Evolutionary conservation across 371 early-diverging fungal genomes (phyloP), one percentile per base, ranked within the genome.

Genomic region (Mortierella sp.): DNA sequence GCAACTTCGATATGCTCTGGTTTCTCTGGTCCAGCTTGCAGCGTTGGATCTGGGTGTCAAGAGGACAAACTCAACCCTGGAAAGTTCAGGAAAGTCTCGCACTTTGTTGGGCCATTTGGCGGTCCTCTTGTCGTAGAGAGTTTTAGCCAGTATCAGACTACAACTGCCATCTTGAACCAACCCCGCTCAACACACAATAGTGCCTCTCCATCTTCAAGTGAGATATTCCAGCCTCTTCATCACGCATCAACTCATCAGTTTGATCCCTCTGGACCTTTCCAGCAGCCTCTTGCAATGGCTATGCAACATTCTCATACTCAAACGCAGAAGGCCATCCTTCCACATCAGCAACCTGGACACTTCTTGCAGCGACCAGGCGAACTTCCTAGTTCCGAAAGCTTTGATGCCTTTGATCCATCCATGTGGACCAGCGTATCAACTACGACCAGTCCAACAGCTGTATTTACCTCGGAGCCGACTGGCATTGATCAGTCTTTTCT

Each of bases 101-200:
- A 68, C 56, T 61, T 51, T 45, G 55, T 68, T 26, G 61, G 68
- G 15, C 68, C 68, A 2, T 68, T 68, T 29, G 68, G 68, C 9
- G 68, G 68, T 19, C 61, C 68, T 11, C 28, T 28, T 1, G 68
- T 68, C 11, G 52, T 68, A 55, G 68, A 68, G 30, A 60, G 61
- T 45, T 29, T 68, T 21, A 68, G 53, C 14, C 60, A 60, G 44
- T 68, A 53, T 37, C 68, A 68, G 45, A 55, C 72, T 23, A 46
- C 53, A 1, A 46, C 64, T 30, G 64, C 68, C 16, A 63, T 53
- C 44, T 47, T 46, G 52, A 68, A 29, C 30, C 77, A 71, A 16
- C 72, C 72, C n/a, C 68, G 53, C 15, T 25, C 47, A 2, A 59
- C 37, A 37, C 37, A 37, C n/a, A n/a, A n/a, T 18, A 55, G 18